Evolutionary conservation across 31 red algal genomes (phyloP), one percentile per base, ranked within the genome.

Genomic region (Odonthalia washingtoniensis): DNA sequence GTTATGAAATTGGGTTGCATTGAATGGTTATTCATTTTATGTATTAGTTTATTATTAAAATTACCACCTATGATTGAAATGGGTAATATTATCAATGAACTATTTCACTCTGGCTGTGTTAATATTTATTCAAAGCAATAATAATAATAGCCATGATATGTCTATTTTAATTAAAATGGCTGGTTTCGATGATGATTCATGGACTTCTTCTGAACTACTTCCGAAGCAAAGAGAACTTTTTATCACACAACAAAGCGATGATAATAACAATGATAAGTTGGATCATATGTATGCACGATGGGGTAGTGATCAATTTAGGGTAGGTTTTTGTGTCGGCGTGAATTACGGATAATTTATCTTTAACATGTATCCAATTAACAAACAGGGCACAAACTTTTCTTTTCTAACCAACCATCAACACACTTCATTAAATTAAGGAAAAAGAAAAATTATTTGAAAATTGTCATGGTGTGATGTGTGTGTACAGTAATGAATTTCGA

Each of bases 251-350:
- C 3, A 21, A 21, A 37, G 42, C 32, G 60, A 83, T 38, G n/a
- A 43, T 39, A n/a, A n/a, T n/a, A 33, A 36, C 6, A 41, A 60
- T 40, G 66, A 52, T 16, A 78, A 76, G 39, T 45, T 31, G 67
- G 88, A 91, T 70, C 78, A 79, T 60, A 91, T 91, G 88, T 91
- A 91, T 74, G 78, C 72, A 40, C 78, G 88, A 31, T 41, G 82
- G 37, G 65, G 88, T 42, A n/a, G 68, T 1, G 88, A 91, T 5
- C 72, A 91, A 40, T 91, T 91, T 77, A 78, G 88, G 37, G 88
- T 91, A 0, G 88, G 67, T 33, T 84, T 83, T 57, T 61, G 88
- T 41, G 40, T 91, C 9, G 44, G 72, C 36, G 30, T 21, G 84
- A 72, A 6, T 36, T 40, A 26, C 37, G 53, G 72, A 53, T 74